A percentile compares a stretch with the other conserved stretches of the same genome.
phyloP scores from a whole-genome alignment of 768 basidiomycete genomes.

The Multifurca ochricompacta region DNA sequence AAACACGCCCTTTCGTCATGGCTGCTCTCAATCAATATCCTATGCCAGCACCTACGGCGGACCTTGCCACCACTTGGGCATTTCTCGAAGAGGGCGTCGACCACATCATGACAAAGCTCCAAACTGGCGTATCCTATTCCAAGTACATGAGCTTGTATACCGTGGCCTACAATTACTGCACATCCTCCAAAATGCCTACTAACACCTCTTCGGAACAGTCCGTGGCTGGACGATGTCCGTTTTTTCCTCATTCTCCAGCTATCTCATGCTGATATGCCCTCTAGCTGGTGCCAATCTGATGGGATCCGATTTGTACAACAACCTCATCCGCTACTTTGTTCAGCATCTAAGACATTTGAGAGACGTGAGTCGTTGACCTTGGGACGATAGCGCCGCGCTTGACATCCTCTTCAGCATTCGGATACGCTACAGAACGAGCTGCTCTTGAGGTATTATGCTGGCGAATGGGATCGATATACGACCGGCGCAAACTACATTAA shows the following conservation, averaged over 20 bases:
- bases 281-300: slow-evolving; percentile 88
- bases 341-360: slow-evolving; percentile 63
- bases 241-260: not conserved
- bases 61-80: slow-evolving; percentile 79
- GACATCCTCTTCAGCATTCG: slow-evolving; percentile 45
- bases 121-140: slow-evolving; percentile 82
- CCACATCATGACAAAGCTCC: slow-evolving; percentile 87
- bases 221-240: slow-evolving; percentile 51
- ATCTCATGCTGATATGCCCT: not conserved
- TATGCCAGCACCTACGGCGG: slow-evolving; percentile 60
- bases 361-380: slow-evolving; percentile 43
- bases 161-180: slow-evolving; percentile 97
- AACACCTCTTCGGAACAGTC: slow-evolving; percentile 34
- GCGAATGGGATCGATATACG: slow-evolving; percentile 94
- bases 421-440: slow-evolving; percentile 80
- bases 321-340: slow-evolving; percentile 86
- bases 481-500: slow-evolving; percentile 97
- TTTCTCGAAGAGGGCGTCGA: slow-evolving; percentile 85
- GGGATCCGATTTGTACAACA: slow-evolving; percentile 96
- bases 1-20: slow-evolving; percentile 5
- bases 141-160: slow-evolving; percentile 88
- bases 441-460: slow-evolving; percentile 82
- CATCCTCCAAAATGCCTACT: slow-evolving; percentile 68
- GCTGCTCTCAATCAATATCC: slow-evolving; percentile 14
- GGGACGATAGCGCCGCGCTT: slow-evolving; percentile 14